Evolutionary conservation across 345 rosid genomes (phyloP).

Genomic region (Acer yangbiense): DNA sequence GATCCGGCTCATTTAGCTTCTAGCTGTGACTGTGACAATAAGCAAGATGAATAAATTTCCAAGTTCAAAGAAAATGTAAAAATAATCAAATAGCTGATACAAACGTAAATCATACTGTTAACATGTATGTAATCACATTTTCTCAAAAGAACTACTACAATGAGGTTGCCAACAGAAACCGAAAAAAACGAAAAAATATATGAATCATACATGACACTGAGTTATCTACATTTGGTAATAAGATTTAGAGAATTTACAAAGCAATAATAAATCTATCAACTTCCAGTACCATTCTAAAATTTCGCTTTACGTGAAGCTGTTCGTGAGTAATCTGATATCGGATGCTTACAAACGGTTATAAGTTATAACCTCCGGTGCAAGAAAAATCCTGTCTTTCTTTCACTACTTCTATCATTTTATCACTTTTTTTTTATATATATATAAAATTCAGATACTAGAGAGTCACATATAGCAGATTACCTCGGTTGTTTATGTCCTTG

Average conservation of each 20-base stretch:
- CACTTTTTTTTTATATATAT: background rate
- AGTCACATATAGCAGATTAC: background rate
- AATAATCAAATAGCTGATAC: background rate
- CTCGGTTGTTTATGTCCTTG: constrained; percentile 12
- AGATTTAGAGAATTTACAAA: constrained; percentile 7
- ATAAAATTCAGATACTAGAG: background rate
- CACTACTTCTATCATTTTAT: background rate
- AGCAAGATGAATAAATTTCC: too few relatives aligned
- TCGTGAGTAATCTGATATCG: background rate
- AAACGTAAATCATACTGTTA: background rate
- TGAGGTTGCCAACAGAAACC: background rate
- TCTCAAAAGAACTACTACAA: background rate
- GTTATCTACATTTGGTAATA: background rate
- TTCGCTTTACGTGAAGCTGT: background rate
- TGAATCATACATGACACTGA: background rate
- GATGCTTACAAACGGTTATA: background rate
- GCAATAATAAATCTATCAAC: constrained; percentile 3
- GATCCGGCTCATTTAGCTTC: too few relatives aligned
- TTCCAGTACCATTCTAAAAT: background rate
- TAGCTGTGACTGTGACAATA: too few relatives aligned
- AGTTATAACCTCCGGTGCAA: background rate
- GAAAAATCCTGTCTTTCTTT: background rate
- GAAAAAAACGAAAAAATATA: background rate
- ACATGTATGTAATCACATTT: background rate
- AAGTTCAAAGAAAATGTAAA: background rate